Percentiles rank a stretch among this genome's conserved stretches.
Evolutionary conservation across 140 eudicot species (phyloP).

Genomic region (Artemisia princeps): DNA sequence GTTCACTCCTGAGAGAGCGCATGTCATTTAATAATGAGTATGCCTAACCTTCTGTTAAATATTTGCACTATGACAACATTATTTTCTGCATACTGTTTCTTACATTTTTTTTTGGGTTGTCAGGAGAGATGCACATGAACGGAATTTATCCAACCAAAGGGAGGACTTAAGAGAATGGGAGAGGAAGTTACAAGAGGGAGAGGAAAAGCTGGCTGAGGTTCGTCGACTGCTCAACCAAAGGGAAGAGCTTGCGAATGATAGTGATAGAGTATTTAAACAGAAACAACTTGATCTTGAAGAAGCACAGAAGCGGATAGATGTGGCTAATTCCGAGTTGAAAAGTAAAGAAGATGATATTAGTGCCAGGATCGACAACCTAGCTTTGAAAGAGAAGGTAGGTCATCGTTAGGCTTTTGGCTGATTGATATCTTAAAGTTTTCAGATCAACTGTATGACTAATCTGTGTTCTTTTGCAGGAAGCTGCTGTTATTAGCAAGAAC

Average conservation of each 20-base stretch:
- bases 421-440: neutral
- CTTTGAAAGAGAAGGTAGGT: slow-evolving; percentile 70
- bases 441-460: slow-evolving; percentile 6
- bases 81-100: slow-evolving; percentile 5
- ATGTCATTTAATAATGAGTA: slow-evolving; percentile 76
- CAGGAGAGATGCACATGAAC: slow-evolving; percentile 75
- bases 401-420: slow-evolving; percentile 14
- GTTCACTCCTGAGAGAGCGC: slow-evolving; percentile 71
- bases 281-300: slow-evolving; percentile 72
- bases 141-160: slow-evolving; percentile 55
- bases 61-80: neutral
- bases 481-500: slow-evolving; percentile 45
- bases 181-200: slow-evolving; percentile 72
- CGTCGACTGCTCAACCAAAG: slow-evolving; percentile 69
- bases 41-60: slow-evolving; percentile 25
- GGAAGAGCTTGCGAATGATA: slow-evolving; percentile 77
- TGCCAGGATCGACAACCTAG: slow-evolving; percentile 36
- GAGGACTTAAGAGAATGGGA: slow-evolving; percentile 97
- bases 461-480: slow-evolving; percentile 47
- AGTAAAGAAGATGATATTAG: slow-evolving; percentile 67
- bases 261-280: slow-evolving; percentile 57
- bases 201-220: slow-evolving; percentile 78
- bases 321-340: slow-evolving; percentile 41
- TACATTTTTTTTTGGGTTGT: slow-evolving; percentile 7
- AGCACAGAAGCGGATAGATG: slow-evolving; percentile 54